These are phyloP conservation scores for Cystobasidium slooffiae DNA, from an alignment of 1,284 basidiomycete genomes.

Conservation along the genomic window DNA sequence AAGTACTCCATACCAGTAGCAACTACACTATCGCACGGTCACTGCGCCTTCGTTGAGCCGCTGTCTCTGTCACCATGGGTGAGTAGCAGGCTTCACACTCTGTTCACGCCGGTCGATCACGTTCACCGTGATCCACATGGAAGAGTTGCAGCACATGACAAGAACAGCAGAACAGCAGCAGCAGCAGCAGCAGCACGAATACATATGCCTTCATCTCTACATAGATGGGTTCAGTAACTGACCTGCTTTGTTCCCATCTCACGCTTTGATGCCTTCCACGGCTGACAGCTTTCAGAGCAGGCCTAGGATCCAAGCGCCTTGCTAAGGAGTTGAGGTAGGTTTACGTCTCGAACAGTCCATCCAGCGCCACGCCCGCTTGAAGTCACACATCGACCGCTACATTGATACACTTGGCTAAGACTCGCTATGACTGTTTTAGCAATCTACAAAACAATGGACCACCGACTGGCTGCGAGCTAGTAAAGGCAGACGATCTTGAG, in stretches of 20 bases:
- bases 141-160: not conserved
- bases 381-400: not conserved
- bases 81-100: not conserved
- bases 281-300: constrained; percentile 10
- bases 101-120: not conserved
- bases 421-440: not conserved
- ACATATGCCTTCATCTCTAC: not conserved
- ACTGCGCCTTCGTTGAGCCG: no score
- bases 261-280: no score
- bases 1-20: no score
- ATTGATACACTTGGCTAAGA: not conserved
- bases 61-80: not conserved
- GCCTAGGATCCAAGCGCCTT: constrained; percentile 27
- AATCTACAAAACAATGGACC: constrained; percentile 26
- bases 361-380: not conserved
- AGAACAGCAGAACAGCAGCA: not conserved
- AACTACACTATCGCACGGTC: no score
- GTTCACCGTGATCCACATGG: not conserved
- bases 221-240: no score
- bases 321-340: constrained; percentile 25
- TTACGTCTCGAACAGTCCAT: not conserved
- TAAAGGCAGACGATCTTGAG: constrained; percentile 43
- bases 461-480: constrained; percentile 37
- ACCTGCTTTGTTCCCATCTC: not conserved
- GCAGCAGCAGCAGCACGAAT: not conserved